Conservation (phyloP, 1,284 basidiomycete genomes). For the Prillingera fragicola region DNA sequence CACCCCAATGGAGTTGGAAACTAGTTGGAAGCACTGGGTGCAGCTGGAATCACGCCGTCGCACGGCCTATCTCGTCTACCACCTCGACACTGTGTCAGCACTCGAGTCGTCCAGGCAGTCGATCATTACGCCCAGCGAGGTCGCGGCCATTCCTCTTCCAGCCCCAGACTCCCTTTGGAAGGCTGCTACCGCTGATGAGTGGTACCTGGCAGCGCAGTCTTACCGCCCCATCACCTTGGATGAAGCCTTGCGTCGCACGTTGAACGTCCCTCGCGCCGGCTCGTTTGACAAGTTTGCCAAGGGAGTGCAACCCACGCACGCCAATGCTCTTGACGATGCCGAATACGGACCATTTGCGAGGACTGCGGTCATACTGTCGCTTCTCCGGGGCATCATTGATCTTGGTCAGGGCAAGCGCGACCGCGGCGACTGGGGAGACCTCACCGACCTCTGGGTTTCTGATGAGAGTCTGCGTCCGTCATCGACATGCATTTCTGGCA, state of each 20-base stretch:
- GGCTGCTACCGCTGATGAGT: constrained; percentile 43
- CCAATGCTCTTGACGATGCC: constrained; percentile 34
- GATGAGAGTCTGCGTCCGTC: constrained; percentile 32
- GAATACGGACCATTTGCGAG: constrained; percentile 49
- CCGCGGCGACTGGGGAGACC: constrained; percentile 46
- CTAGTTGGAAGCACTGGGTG: constrained; percentile 49
- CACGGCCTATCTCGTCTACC: constrained; percentile 48
- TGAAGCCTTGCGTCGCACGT: constrained; percentile 42
- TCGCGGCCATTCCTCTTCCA: constrained; percentile 46
- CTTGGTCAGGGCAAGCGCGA: constrained; percentile 48
- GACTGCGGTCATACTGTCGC: constrained; percentile 44
- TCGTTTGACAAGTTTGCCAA: constrained; percentile 38
- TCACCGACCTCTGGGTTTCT: constrained; percentile 45
- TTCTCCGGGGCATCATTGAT: constrained; percentile 48
- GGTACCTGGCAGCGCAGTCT: constrained; percentile 37
- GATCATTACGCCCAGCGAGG: constrained; percentile 41
- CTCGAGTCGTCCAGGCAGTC: constrained; percentile 48
- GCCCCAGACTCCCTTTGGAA: constrained; percentile 49
- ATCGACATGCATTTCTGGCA: constrained; percentile 28
- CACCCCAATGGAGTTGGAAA: constrained; percentile 39
- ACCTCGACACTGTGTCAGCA: constrained; percentile 49
- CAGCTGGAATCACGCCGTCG: constrained; percentile 47
- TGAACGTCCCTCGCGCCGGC: constrained; percentile 39
- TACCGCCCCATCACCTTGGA: constrained; percentile 43
- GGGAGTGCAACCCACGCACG: constrained; percentile 32